Conservation (phyloP, 2,329 filamentous ascomycete genomes). For the Chaetomiaceae sp. region DNA sequence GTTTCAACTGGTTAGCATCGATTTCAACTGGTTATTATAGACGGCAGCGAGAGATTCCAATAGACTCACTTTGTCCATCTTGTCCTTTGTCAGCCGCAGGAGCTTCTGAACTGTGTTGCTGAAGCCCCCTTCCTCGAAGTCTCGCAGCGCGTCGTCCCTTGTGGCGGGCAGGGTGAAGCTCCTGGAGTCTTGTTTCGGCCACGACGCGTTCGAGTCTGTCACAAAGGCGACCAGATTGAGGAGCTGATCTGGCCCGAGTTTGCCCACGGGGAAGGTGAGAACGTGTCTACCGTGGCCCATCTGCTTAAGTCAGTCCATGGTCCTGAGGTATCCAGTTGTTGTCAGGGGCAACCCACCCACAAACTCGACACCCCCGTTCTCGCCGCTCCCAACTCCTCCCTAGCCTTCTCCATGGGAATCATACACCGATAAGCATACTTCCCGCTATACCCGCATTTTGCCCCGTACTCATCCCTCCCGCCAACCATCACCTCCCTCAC, state of each 20-base stretch:
- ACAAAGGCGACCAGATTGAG: constrained; percentile 49
- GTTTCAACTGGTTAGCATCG: background rate
- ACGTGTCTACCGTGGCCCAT: constrained; percentile 52
- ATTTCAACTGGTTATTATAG: too few relatives aligned
- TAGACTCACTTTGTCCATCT: constrained; percentile 29
- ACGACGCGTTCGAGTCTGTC: constrained; percentile 29
- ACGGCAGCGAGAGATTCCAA: too few relatives aligned
- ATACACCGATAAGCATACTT: constrained; percentile 54
- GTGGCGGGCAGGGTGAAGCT: constrained; percentile 27
- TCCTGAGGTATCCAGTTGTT: too few relatives aligned
- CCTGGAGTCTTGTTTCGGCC: constrained; percentile 26
- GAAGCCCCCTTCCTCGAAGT: constrained; percentile 33
- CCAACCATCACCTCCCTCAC: constrained; percentile 50
- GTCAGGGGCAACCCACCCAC: constrained; percentile 24
- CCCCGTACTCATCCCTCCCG: constrained; percentile 36
- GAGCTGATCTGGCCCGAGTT: constrained; percentile 36
- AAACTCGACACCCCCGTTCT: constrained; percentile 8
- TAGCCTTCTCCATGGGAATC: constrained; percentile 48
- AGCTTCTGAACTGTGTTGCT: constrained; percentile 31
- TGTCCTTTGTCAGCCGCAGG: constrained; percentile 29
- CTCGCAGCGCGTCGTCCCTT: constrained; percentile 32
- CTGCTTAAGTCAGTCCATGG: constrained; percentile 12
- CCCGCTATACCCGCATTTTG: constrained; percentile 45
- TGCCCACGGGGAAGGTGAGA: constrained; percentile 58
- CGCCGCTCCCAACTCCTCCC: constrained; percentile 31